Percentiles rank a stretch among this genome's conserved stretches.
These are phyloP conservation scores for Amanita rubescens DNA, from an alignment of 768 basidiomycete genomes.

Conservation along the genomic window DNA sequence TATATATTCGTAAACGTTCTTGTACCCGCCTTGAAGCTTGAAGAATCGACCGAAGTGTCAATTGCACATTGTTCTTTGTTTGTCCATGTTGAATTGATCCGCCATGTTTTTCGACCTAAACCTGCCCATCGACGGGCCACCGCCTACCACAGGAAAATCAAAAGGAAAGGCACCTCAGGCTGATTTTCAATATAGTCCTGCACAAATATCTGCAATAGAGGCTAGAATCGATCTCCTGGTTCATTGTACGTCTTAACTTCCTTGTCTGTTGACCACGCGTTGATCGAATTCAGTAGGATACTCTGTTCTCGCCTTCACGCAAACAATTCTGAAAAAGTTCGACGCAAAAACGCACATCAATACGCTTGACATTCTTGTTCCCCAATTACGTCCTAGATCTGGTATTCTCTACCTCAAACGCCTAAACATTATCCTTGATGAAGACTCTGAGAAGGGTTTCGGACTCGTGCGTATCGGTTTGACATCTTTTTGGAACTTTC, in stretches of 20 bases:
- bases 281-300: conserved; percentile 65
- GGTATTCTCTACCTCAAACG: conserved; percentile 67
- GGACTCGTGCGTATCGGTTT: conserved; percentile 48
- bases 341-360: conserved; percentile 68
- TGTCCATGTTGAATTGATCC: no score
- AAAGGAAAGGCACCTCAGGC: conserved; percentile 35
- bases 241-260: conserved; percentile 48
- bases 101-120: conserved; percentile 66
- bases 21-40: no score
- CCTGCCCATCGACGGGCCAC: conserved; percentile 41
- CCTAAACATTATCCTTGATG: conserved; percentile 72
- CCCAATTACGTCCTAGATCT: conserved; percentile 48
- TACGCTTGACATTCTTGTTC: conserved; percentile 48
- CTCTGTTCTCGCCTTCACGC: conserved; percentile 70
- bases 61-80: no score
- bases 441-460: conserved; percentile 82
- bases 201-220: conserved; percentile 55
- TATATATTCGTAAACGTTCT: no score
- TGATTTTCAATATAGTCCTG: conserved; percentile 18
- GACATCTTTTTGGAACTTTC: not conserved
- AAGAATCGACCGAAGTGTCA: no score
- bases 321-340: conserved; percentile 63
- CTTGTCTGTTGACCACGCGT: not conserved
- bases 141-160: conserved; percentile 39
- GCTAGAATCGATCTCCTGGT: conserved; percentile 59